Percentiles rank a stretch among this genome's conserved stretches.
Conservation (phyloP, 768 basidiomycete genomes). For the Russula dissimulans region DNA sequence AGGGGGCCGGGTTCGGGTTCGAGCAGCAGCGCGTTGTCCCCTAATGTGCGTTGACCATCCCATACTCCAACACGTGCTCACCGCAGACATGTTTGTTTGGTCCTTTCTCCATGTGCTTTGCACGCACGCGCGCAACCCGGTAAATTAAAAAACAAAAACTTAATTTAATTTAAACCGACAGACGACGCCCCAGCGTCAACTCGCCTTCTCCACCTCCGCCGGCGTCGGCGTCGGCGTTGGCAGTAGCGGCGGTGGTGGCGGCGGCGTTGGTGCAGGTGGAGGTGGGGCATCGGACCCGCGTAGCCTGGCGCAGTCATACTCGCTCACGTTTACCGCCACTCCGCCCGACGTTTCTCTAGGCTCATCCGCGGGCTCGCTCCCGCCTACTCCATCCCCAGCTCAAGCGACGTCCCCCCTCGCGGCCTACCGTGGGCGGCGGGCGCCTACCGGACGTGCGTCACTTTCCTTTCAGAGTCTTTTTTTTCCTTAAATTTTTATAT, state of each 20-base stretch:
- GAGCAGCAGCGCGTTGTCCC: constrained; percentile 3
- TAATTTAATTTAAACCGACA: background rate
- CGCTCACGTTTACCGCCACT: constrained; percentile 5
- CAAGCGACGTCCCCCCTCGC: constrained; percentile 11
- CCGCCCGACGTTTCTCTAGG: constrained; percentile 13
- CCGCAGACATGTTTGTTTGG: too few species aligned
- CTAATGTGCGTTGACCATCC: constrained; percentile 4
- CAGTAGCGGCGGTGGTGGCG: background rate
- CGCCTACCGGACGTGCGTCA: constrained; percentile 17
- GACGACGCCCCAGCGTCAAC: constrained; percentile 20
- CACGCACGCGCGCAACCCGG: too few species aligned
- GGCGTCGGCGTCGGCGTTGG: background rate
- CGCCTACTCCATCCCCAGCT: constrained; percentile 14
- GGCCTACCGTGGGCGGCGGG: constrained; percentile 20
- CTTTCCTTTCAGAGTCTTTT: background rate
- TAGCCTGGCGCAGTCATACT: constrained; percentile 18
- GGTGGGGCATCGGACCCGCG: constrained; percentile 16
- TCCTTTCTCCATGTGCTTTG: too few species aligned
- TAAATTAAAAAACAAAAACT: too few species aligned
- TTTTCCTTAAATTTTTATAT: background rate
- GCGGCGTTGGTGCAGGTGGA: background rate
- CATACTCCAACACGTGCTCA: background rate
- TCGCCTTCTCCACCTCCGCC: constrained; percentile 14
- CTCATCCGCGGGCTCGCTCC: constrained; percentile 15
- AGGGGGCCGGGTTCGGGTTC: constrained; percentile 4